Percentiles rank a stretch among this genome's conserved stretches.
phyloP scores from a whole-genome alignment of 352 stramenopile genomes.

The Phytophthora sansomeana region DNA sequence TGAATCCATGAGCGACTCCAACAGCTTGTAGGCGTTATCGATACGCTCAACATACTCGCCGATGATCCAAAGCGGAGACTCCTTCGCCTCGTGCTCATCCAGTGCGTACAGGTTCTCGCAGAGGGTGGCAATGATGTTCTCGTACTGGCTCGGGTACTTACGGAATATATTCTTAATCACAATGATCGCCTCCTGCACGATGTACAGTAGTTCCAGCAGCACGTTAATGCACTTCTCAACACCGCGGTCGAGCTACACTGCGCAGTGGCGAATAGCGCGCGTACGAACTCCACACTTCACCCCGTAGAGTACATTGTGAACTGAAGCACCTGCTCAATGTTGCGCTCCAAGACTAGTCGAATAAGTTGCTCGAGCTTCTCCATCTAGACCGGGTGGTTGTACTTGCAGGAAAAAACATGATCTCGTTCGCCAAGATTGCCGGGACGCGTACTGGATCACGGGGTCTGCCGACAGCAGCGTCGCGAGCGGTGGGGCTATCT shows the following conservation, averaged over 20 bases:
- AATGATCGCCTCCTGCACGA: slow-evolving; percentile 99
- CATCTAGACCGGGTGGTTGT: slow-evolving; percentile 99
- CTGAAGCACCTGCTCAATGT: slow-evolving; percentile 99
- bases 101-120: slow-evolving; percentile 99
- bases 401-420: slow-evolving; percentile 99
- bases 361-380: slow-evolving; percentile 99
- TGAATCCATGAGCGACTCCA: slow-evolving; percentile 98
- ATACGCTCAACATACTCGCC: slow-evolving; percentile 99
- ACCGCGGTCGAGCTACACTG: slow-evolving; percentile 98
- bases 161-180: slow-evolving; percentile 99
- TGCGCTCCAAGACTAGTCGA: slow-evolving; percentile 97
- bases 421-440: slow-evolving; percentile 95
- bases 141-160: slow-evolving; percentile 99
- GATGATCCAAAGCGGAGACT: slow-evolving; percentile 99
- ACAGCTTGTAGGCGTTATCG: slow-evolving; percentile 98
- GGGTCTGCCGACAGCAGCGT: slow-evolving; percentile 98
- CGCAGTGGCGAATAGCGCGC: slow-evolving; percentile 97
- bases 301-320: slow-evolving; percentile 99
- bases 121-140: slow-evolving; percentile 98
- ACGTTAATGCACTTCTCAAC: slow-evolving; percentile 99
- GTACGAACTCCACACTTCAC: slow-evolving; percentile 99
- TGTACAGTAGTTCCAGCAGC: slow-evolving; percentile 98
- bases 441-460: slow-evolving; percentile 99
- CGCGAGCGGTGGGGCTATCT: slow-evolving; percentile 98
- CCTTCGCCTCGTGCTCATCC: slow-evolving; percentile 99